Evolutionary conservation across 164 flowering plant genomes (phyloP).

Genomic region (Brasenia schreberi): DNA sequence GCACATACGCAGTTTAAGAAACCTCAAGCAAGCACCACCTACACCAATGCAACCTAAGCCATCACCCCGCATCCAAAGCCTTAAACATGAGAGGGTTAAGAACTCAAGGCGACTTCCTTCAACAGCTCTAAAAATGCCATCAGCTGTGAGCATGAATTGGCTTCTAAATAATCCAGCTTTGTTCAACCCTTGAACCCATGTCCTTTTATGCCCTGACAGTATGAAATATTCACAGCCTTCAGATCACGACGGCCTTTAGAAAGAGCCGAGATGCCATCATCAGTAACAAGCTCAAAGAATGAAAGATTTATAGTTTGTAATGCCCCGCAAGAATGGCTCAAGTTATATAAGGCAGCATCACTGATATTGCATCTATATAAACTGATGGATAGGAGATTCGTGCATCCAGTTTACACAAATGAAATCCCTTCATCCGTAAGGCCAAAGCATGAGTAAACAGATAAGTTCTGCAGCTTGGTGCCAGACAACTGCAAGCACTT

Average conservation of each 20-base stretch:
- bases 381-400: conserved; percentile 31
- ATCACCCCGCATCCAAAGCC: conserved; percentile 19
- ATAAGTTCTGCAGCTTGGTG: conserved; percentile 26
- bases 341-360: conserved; percentile 32
- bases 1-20: conserved; percentile 42
- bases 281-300: conserved; percentile 36
- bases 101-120: conserved; percentile 23
- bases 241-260: conserved; percentile 31
- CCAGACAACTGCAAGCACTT: conserved; percentile 24
- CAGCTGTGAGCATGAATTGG: conserved; percentile 44
- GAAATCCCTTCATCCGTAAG: conserved; percentile 47
- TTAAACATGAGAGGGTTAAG: conserved; percentile 30
- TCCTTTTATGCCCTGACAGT: conserved; percentile 35
- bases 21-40: conserved; percentile 34
- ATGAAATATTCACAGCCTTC: conserved; percentile 26
- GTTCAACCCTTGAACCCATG: conserved; percentile 46
- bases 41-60: conserved; percentile 39
- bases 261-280: conserved; percentile 32
- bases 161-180: conserved; percentile 41
- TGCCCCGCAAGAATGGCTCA: conserved; percentile 33
- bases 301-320: conserved; percentile 44
- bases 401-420: conserved; percentile 33
- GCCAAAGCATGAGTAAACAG: conserved; percentile 45
- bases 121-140: conserved; percentile 35
- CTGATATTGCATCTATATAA: conserved; percentile 46